phyloP scores from a whole-genome alignment of 768 basidiomycete species.

The Boletus rubescentipes region DNA sequence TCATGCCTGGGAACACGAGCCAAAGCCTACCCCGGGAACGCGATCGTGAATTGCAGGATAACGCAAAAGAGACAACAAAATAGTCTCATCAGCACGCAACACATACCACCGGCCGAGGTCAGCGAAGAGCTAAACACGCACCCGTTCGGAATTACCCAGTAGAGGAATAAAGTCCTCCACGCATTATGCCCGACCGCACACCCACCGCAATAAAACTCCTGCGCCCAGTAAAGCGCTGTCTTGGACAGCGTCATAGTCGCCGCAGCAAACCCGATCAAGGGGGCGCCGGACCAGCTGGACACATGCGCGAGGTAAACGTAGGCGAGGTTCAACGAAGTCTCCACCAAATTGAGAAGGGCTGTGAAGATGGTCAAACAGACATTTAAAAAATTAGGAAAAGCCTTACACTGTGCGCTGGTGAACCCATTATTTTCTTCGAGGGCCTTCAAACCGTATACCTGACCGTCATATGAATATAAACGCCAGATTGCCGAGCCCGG shows the following conservation, averaged over 20 bases:
- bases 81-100: constrained; percentile 3
- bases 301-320: constrained; percentile 79
- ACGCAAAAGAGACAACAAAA: neutral
- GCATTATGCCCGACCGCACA: constrained; percentile 79
- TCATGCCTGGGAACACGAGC: constrained; percentile 68
- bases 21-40: constrained; percentile 53
- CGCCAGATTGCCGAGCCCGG: no score
- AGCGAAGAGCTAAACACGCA: constrained; percentile 33
- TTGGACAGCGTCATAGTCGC: constrained; percentile 82
- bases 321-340: constrained; percentile 67
- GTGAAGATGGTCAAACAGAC: neutral
- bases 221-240: constrained; percentile 77
- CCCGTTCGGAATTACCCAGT: constrained; percentile 83
- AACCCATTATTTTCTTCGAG: constrained; percentile 72
- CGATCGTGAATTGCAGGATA: neutral
- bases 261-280: constrained; percentile 70
- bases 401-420: constrained; percentile 79
- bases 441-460: constrained; percentile 75
- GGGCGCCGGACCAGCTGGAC: constrained; percentile 58
- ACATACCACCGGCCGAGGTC: neutral
- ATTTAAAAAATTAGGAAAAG: neutral
- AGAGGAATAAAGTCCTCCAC: constrained; percentile 45
- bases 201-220: constrained; percentile 76
- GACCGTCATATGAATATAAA: constrained; percentile 34
- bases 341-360: constrained; percentile 81